Evolutionary conservation across 257 asterid species (phyloP), one percentile per base, ranked within the genome.

Genomic region (Gynochthodes officinalis): DNA sequence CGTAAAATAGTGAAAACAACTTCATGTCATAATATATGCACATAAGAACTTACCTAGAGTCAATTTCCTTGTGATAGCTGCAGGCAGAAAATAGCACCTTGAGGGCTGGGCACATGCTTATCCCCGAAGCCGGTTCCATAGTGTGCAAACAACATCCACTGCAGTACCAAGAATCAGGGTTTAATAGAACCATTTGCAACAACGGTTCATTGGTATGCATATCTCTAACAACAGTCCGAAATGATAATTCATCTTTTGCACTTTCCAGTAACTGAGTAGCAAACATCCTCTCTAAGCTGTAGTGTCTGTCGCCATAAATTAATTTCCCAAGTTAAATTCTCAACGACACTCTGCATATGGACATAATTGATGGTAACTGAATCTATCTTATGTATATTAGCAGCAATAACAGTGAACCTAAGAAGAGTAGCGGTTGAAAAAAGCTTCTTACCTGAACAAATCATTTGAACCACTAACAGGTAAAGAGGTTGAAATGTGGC

Each of bases 191-290:
- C 81, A 94, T 86, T 73, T 88, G 94, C 85, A 92, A 66, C 61
- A 72, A 54, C 55, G 88, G 89, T 46, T 83, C 60, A 78, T 86
- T 86, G 25, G 90, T 87, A 71, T 85, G 82, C 57, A 89, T 61
- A 82, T 91, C 96, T 79, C 89, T 83, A 73, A 94, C 92, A 68
- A 88, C 82, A 49, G 96, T 88, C 79, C 96, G 85, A 85, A 84
- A 94, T 46, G 96, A 86, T 79, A 91, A 71, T 78, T 94, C 97
- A 57, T 91, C 97, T 69, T 83, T 86, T 75, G 98, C 96, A 81
- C 84, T 90, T 86, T 89, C 93, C 57, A 88, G 83, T 83, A 94
- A 80, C 71, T 88, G 96, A 64, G 73, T 85, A 54, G 96, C 75
- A 77, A 91, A 91, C 89, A 91, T 86, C 81, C 89, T 83, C 79